Evolutionary conservation across 306 rosid genomes (phyloP), one percentile per base, ranked within the genome.

Genomic region (Dryas octopetala): DNA sequence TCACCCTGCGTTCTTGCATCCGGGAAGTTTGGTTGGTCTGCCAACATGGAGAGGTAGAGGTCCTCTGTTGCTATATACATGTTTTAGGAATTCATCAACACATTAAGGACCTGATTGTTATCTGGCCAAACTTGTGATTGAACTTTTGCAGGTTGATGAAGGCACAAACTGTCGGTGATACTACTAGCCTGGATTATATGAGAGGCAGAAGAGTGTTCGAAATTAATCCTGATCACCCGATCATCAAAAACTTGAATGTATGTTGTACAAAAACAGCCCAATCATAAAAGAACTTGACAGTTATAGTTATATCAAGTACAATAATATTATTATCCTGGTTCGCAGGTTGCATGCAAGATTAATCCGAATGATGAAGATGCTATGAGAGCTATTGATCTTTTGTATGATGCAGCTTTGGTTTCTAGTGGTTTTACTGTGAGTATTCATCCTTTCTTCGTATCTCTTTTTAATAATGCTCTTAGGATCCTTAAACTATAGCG

Each of bases 1-100:
- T 96, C 99, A 3, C 99, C 99, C 52, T 92, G 99, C 43, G 97
- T 96, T 77, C 90, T 96, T 78, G 99, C 82, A 43, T 86, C 99
- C 54, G 99, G 99, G 83, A 92, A 89, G 85, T 92, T 92, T 68
- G 99, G 99, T 78, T 96, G 99, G 99, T 96, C 98, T 71, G 99
- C 98, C 62, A 96, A 96, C 84, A 96, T 96, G 99, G 99, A 96
- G 81, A 96, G 97, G 98, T 88, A 60, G 58, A 71, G 48, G 32
- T 23, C 43, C 66, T 74, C 38, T 75, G 12, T 44, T 55, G 67
- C n/a, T 69, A 23, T 28, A 44, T 69, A 62, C 5, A 59, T 48
- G 57, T 76, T 58, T 50, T 73, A 75, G 9, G 54, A 49, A 53
- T 50, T 66, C 19, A 44, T 49, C 48, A 61, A 23, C 52, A 67